A percentile compares a stretch with the other conserved stretches of the same genome.
These are phyloP conservation scores for Gamsiella multidivaricata DNA, from an alignment of 192 early-diverging fungal species.

Conservation along the genomic window DNA sequence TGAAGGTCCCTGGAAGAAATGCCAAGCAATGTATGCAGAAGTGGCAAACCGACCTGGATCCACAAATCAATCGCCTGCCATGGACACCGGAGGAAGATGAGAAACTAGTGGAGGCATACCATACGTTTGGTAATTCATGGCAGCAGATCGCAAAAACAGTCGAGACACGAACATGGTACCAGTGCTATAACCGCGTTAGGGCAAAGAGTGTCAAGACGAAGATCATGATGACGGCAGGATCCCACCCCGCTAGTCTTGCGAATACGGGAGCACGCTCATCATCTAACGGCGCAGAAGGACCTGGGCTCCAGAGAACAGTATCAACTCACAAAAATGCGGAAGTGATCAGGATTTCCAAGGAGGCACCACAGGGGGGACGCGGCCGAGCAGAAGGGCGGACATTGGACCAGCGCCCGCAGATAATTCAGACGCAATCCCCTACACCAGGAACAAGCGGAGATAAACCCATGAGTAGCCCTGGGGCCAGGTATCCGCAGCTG, in stretches of 20 bases:
- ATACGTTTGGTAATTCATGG: constrained; percentile 51
- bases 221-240: constrained; percentile 23
- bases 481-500: neutral
- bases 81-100: constrained; percentile 48
- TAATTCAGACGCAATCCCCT: neutral
- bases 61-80: constrained; percentile 44
- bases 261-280: neutral
- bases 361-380: neutral
- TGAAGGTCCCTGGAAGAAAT: constrained; percentile 49
- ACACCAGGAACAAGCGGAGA: neutral
- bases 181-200: constrained; percentile 52
- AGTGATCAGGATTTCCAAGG: neutral
- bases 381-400: neutral
- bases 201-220: constrained; percentile 54
- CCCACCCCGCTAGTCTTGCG: constrained; percentile 31
- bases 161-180: constrained; percentile 49
- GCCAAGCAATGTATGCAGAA: constrained; percentile 55
- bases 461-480: neutral
- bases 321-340: neutral
- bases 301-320: neutral
- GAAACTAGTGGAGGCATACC: constrained; percentile 46
- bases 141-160: constrained; percentile 55
- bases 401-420: neutral
- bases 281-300: neutral
- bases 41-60: constrained; percentile 53